Percentiles rank a stretch among this genome's conserved stretches.
phyloP scores from a whole-genome alignment of 2,329 filamentous ascomycete genomes.

The Cercospora janseana region DNA sequence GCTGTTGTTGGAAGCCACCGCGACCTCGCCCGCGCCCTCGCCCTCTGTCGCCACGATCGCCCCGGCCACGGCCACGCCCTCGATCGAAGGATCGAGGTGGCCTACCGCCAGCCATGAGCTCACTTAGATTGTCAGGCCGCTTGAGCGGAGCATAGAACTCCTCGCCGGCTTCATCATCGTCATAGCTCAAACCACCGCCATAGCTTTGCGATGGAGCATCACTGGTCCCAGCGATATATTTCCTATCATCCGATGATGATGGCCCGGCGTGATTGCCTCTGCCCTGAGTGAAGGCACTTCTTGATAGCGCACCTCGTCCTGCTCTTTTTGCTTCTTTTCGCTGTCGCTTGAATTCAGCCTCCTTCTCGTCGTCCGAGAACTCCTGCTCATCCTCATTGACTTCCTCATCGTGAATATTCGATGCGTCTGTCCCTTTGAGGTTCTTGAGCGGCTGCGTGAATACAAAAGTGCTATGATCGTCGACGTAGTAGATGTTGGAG shows the following conservation, averaged over 20 bases:
- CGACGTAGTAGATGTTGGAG: conserved; percentile 74
- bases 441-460: conserved; percentile 79
- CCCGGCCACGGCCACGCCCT: conserved; percentile 35
- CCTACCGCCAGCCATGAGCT: conserved; percentile 33
- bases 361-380: conserved; percentile 95
- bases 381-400: conserved; percentile 81
- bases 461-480: conserved; percentile 74
- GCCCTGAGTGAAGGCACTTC: conserved; percentile 25
- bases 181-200: conserved; percentile 39
- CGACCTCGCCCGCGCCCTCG: conserved; percentile 18
- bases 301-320: conserved; percentile 26
- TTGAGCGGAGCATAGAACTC: conserved; percentile 51
- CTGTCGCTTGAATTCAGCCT: conserved; percentile 54
- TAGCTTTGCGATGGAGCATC: conserved; percentile 30
- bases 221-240: conserved; percentile 18
- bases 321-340: conserved; percentile 38
- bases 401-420: conserved; percentile 93
- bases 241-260: conserved; percentile 13
- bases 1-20: conserved; percentile 18
- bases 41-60: conserved; percentile 28
- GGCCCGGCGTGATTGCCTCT: conserved; percentile 21
- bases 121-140: conserved; percentile 45
- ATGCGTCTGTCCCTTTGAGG: conserved; percentile 87
- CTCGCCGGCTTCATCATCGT: conserved; percentile 42
- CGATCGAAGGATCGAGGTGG: conserved; percentile 36